phyloP scores from a whole-genome alignment of 441 rosid genomes.

The Iberis amara region DNA sequence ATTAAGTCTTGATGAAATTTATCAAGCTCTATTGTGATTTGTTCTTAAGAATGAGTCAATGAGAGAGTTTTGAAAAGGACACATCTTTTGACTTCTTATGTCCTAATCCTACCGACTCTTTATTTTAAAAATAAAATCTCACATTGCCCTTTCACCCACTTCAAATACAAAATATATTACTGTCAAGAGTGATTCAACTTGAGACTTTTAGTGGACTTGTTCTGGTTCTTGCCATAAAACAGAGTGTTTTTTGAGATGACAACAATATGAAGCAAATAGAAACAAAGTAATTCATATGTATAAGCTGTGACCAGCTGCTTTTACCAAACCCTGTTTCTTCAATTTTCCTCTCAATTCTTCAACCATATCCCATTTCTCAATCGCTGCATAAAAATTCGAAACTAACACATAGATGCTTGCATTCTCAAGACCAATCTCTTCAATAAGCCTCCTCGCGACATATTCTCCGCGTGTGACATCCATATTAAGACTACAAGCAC shows the following conservation, averaged over 20 bases:
- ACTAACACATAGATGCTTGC: conserved; percentile 41
- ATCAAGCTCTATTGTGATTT: neutral
- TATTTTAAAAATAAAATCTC: neutral
- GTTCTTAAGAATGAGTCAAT: conserved; percentile 11
- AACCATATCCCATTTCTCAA: conserved; percentile 55
- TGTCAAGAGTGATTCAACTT: neutral
- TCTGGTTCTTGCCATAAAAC: conserved; percentile 19
- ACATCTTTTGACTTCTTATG: conserved; percentile 31
- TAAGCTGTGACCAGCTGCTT: conserved; percentile 57
- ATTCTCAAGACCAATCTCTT: conserved; percentile 38
- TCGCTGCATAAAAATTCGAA: conserved; percentile 57
- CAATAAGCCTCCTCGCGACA: conserved; percentile 48
- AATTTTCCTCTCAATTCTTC: conserved; percentile 44
- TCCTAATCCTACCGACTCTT: conserved; percentile 22
- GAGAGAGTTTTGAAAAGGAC: conserved; percentile 17
- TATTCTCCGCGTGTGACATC: conserved; percentile 48
- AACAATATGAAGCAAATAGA: neutral
- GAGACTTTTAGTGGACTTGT: conserved; percentile 19
- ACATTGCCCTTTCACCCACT: conserved; percentile 20
- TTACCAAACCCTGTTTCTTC: conserved; percentile 43
- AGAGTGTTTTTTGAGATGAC: neutral
- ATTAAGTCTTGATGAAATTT: neutral
- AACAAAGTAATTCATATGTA: conserved; percentile 7
- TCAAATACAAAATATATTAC: neutral
- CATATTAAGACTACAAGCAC: conserved; percentile 47